Conservation (phyloP, 1,284 basidiomycete species). For the Malassezia sympodialis region DNA sequence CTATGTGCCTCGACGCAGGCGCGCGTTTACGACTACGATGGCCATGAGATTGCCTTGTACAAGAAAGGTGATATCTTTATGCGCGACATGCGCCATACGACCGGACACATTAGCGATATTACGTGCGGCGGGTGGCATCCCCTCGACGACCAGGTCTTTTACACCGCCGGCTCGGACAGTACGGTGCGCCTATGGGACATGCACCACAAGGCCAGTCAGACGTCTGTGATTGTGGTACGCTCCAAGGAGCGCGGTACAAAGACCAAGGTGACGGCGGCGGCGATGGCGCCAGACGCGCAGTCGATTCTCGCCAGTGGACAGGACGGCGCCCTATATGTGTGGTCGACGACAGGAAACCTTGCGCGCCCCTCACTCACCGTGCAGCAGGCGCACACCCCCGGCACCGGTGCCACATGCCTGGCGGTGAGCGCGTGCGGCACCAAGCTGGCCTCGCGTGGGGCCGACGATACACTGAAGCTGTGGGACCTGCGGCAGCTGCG, state of each 20-base stretch:
- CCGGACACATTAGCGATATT: conserved; percentile 84
- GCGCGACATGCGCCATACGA: conserved; percentile 93
- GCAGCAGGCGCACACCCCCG: conserved; percentile 74
- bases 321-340: conserved; percentile 84
- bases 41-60: conserved; percentile 37
- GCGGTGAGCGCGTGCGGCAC: conserved; percentile 72
- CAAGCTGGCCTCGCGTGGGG: conserved; percentile 67
- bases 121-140: conserved; percentile 87
- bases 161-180: conserved; percentile 86
- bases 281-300: conserved; percentile 8
- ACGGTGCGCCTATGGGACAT: conserved; percentile 95
- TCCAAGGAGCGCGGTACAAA: conserved; percentile 89
- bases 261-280: conserved; percentile 67
- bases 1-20: conserved; percentile 79
- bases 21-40: conserved; percentile 63
- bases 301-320: conserved; percentile 59
- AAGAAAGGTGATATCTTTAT: conserved; percentile 96
- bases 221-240: conserved; percentile 86
- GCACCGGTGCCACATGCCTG: conserved; percentile 70
- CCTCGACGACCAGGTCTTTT: conserved; percentile 66
- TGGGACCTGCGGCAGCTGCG: conserved; percentile 87
- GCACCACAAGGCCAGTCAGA: conserved; percentile 76
- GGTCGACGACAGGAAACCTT: conserved; percentile 82
- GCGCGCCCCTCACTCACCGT: conserved; percentile 73
- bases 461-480: conserved; percentile 85